phyloP scores from a whole-genome alignment of 352 stramenopile genomes.

The Thalassiosira hispida region DNA sequence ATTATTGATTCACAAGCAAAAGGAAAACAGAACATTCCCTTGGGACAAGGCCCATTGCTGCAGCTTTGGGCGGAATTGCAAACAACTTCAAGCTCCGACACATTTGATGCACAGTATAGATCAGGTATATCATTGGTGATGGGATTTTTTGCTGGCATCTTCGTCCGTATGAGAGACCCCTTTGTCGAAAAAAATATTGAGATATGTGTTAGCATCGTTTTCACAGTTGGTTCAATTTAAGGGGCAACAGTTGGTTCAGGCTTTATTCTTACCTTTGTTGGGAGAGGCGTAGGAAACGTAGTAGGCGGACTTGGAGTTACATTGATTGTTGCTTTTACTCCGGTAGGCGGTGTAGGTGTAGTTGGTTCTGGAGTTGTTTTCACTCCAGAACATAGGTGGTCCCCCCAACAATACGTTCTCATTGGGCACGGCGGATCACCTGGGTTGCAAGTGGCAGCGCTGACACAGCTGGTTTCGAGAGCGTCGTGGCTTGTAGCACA shows the following conservation, averaged over 20 bases:
- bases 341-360: neutral
- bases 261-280: no score
- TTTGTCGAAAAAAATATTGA: no score
- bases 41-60: constrained; percentile 18
- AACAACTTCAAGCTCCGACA: constrained; percentile 6
- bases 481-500: neutral
- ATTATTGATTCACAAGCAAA: constrained; percentile 3
- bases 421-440: neutral
- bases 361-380: neutral
- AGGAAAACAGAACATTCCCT: constrained; percentile 20
- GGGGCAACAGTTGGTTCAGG: no score
- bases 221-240: no score
- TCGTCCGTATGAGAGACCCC: no score
- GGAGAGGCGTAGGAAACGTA: no score
- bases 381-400: neutral
- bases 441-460: constrained; percentile 6
- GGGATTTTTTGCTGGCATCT: neutral
- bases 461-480: constrained; percentile 5
- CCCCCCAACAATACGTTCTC: constrained; percentile 11
- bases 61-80: constrained; percentile 14
- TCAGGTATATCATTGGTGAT: neutral
- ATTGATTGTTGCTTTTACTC: neutral
- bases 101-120: constrained; percentile 6
- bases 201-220: no score
- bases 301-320: neutral